Evolutionary conservation across 2,329 filamentous ascomycete species (phyloP), one percentile per base, ranked within the genome.

Genomic region (Aquanectria penicillioides): DNA sequence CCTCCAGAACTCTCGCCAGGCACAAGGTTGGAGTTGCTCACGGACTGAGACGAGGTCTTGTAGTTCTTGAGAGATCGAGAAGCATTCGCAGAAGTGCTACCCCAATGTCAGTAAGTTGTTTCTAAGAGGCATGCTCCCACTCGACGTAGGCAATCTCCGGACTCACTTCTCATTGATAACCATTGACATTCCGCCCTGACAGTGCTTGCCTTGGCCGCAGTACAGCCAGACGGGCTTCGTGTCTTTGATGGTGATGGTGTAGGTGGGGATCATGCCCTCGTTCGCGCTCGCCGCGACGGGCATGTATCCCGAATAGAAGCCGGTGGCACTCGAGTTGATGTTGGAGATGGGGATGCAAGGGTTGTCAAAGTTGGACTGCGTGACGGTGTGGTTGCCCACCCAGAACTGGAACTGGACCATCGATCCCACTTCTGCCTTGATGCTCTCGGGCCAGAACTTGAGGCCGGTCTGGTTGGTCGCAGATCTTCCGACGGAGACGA

Each of bases 161-260:
- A 77, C 87, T 77, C 77, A 90, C 88, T 89, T 82, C 77, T 86
- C 86, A 76, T 94, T 93, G 72, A 93, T 88, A 26, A 91, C 89
- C 79, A 91, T 89, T 56, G 84, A 83, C 89, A 93, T 93, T 61
- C 90, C 90, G 43, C 73, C 78, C 75, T 93, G 85, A 76, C 91
- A 95, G 78, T 95, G 92, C 70, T 82, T 85, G 40, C 74, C 87
- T 75, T 93, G 89, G 25, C 86, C 87, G 78, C 91, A 94, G 82
- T 90, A 94, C 64, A 91, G 78, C 91, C 92, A 95, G 64, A 94
- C 81, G 25, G 92, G 91, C 53, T 83, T 89, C 38, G 83, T 85
- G 74, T 87, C 81, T 70, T 88, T 89, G 74, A 95, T 79, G 73
- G 82, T 83, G 69, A 94, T 80, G 57, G 89, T 92, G 77, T 88